phyloP scores from a whole-genome alignment of 139 green algal species.

The Diplosphaera chodatii region DNA sequence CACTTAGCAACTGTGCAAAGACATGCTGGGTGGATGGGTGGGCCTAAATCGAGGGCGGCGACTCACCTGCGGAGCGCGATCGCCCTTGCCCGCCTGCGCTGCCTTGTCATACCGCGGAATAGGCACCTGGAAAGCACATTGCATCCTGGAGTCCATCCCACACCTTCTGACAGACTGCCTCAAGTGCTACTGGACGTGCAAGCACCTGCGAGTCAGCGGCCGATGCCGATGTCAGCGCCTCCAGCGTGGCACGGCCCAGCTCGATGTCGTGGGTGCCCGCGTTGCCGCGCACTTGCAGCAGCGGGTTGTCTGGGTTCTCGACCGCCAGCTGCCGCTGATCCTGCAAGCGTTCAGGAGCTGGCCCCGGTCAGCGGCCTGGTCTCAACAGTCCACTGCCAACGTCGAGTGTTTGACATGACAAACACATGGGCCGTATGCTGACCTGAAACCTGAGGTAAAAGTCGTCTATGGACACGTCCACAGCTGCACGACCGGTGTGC shows the following conservation, averaged over 20 bases:
- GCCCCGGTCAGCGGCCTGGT: too few species aligned
- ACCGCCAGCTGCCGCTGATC: not conserved
- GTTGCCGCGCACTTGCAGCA: conserved; percentile 89
- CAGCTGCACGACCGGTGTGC: conserved; percentile 38
- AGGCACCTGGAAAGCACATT: too few species aligned
- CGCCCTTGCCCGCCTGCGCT: conserved; percentile 64
- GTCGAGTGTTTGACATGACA: too few species aligned
- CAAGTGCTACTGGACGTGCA: too few species aligned
- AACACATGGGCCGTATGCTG: too few species aligned
- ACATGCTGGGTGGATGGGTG: too few species aligned
- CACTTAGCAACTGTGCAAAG: too few species aligned
- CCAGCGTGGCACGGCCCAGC: conserved; percentile 68
- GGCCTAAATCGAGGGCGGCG: too few species aligned
- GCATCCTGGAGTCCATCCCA: too few species aligned
- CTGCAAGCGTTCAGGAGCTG: too few species aligned
- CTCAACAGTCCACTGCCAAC: too few species aligned
- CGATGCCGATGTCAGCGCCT: conserved; percentile 27
- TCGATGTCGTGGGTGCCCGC: conserved; percentile 89
- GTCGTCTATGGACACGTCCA: conserved; percentile 92
- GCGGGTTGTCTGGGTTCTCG: conserved; percentile 57
- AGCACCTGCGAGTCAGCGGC: not conserved
- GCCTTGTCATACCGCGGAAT: conserved; percentile 89
- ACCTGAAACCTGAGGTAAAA: conserved; percentile 85
- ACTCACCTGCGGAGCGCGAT: conserved; percentile 56
- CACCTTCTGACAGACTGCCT: too few species aligned